A percentile compares a stretch with the other conserved stretches of the same genome.
These are phyloP conservation scores for Pseudotsuga menziesii DNA, from an alignment of 75 land plant species.

Conservation along the genomic window DNA sequence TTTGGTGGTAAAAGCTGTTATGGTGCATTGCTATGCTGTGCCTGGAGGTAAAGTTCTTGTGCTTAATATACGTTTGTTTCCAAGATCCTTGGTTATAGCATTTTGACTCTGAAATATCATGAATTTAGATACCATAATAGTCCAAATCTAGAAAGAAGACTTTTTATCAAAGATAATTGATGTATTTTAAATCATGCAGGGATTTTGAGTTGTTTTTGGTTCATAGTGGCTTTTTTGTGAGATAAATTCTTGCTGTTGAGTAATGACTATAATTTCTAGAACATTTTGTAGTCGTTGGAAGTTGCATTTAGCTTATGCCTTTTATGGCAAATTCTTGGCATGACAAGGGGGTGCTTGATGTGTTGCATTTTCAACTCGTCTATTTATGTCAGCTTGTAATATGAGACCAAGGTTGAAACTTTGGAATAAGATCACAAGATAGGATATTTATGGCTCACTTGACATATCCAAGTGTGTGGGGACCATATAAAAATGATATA, in stretches of 20 bases:
- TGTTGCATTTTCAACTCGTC: background rate
- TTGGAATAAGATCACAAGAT: background rate
- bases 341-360: background rate
- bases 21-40: conserved; percentile 93
- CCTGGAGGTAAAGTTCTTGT: conserved; percentile 72
- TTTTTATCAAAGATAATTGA: background rate
- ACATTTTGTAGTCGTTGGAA: background rate
- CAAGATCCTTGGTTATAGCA: background rate
- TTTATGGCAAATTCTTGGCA: background rate
- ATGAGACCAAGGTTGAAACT: background rate
- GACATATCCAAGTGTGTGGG: background rate
- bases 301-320: background rate
- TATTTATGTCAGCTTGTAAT: background rate
- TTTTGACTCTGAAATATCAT: background rate
- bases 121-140: background rate
- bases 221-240: too few species aligned
- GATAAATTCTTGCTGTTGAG: too few species aligned
- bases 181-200: background rate
- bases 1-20: conserved; percentile 97
- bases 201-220: background rate
- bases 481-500: background rate
- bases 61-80: background rate
- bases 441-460: background rate
- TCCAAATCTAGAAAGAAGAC: background rate
- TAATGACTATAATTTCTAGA: too few species aligned